These are phyloP conservation scores for Candida maesae DNA, from an alignment of 805 yeast species.

Conservation along the genomic window DNA sequence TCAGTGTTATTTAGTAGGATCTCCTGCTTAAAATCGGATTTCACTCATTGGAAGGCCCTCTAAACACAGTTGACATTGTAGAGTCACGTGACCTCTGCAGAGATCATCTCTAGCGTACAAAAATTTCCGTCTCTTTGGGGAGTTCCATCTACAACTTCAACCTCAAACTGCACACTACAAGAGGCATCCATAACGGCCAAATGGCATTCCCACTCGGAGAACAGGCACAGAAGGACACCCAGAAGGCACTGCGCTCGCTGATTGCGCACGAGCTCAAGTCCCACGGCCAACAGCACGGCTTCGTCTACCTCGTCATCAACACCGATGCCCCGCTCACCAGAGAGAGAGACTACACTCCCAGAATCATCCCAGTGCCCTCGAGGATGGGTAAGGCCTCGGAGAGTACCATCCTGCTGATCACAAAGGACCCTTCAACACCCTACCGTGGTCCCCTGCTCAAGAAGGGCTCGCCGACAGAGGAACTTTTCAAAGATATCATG, in stretches of 20 bases:
- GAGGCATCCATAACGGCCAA: no score
- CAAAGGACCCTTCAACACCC: constrained; percentile 67
- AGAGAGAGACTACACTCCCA: constrained; percentile 47
- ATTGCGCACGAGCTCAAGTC: constrained; percentile 28
- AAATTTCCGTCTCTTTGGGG: no score
- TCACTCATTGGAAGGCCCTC: no score
- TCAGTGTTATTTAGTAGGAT: no score
- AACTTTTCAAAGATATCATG: constrained; percentile 17
- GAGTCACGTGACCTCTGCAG: no score
- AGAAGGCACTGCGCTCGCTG: constrained; percentile 26
- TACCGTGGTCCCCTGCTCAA: constrained; percentile 47
- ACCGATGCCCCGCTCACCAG: constrained; percentile 42
- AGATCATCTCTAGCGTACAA: no score
- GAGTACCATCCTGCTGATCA: constrained; percentile 54
- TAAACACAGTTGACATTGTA: no score
- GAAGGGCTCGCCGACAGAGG: constrained; percentile 20
- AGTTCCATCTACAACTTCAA: not conserved
- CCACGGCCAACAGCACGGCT: constrained; percentile 11
- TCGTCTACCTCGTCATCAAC: constrained; percentile 39
- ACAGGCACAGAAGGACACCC: constrained; percentile 12
- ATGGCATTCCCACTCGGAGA: constrained; percentile 12
- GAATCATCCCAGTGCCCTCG: constrained; percentile 52
- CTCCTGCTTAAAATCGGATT: no score
- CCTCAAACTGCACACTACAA: no score
- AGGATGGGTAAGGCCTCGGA: constrained; percentile 47